Conservation (phyloP, 2,329 filamentous ascomycete genomes). For the Ophiocordyceps camponoti-floridani region DNA sequence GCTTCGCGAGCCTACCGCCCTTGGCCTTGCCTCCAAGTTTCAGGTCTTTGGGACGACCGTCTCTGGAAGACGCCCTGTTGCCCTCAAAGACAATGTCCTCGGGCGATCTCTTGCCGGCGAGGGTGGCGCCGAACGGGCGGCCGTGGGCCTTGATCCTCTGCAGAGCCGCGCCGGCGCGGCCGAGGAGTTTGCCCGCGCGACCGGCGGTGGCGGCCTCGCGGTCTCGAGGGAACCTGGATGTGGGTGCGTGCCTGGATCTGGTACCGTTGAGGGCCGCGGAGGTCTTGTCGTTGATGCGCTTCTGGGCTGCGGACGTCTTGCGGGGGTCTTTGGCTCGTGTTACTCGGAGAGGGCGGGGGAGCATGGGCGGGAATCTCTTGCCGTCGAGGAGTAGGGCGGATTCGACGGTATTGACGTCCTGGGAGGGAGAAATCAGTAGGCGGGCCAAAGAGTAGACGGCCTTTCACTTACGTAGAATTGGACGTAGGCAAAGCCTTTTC, state of each 20-base stretch:
- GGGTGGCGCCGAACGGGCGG: conserved; percentile 5
- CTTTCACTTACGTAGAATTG: conserved; percentile 58
- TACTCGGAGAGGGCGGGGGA: conserved; percentile 77
- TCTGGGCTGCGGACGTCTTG: conserved; percentile 33
- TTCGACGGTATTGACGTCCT: conserved; percentile 77
- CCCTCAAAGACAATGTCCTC: conserved; percentile 71
- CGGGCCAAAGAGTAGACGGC: not conserved
- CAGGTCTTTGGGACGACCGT: conserved; percentile 43
- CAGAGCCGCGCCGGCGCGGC: conserved; percentile 43
- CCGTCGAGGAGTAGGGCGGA: conserved; percentile 74
- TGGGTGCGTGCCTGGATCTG: conserved; percentile 42
- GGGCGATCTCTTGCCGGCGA: conserved; percentile 31
- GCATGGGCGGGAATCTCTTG: conserved; percentile 85
- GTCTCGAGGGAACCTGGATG: conserved; percentile 28
- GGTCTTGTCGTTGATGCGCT: conserved; percentile 12
- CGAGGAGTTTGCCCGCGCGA: conserved; percentile 57
- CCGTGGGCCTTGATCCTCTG: conserved; percentile 15
- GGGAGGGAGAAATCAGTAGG: not conserved
- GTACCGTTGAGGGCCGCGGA: conserved; percentile 17
- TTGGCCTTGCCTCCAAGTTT: conserved; percentile 36
- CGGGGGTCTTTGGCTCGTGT: conserved; percentile 63
- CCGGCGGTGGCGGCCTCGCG: conserved; percentile 43
- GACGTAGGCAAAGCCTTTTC: conserved; percentile 95
- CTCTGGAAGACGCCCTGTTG: conserved; percentile 49
- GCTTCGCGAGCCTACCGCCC: conserved; percentile 16